Conservation (phyloP, 2,329 filamentous ascomycete genomes). For the Juglanconis juglandina region DNA sequence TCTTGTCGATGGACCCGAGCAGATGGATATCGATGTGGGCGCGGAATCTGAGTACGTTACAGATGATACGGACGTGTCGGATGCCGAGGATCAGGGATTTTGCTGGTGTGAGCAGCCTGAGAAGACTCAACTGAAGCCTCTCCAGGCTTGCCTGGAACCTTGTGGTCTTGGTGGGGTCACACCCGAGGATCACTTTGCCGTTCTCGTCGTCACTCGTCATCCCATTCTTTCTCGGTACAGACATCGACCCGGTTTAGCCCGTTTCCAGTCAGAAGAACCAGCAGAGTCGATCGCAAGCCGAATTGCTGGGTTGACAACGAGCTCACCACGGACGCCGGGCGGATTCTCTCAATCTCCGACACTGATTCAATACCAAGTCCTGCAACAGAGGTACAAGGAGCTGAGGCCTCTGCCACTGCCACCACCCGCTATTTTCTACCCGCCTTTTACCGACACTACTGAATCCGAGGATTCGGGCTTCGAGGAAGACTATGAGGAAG, state of each 20-base stretch:
- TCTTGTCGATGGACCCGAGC: slow-evolving; percentile 38
- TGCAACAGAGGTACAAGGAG: slow-evolving; percentile 38
- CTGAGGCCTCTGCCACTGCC: slow-evolving; percentile 48
- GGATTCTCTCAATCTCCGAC: slow-evolving; percentile 2
- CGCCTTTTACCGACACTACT: slow-evolving; percentile 41
- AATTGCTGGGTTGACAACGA: slow-evolving; percentile 40
- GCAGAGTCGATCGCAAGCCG: slow-evolving; percentile 40
- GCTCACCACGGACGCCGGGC: slow-evolving; percentile 28
- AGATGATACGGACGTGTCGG: slow-evolving; percentile 30
- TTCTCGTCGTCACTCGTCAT: slow-evolving; percentile 51
- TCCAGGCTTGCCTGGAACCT: slow-evolving; percentile 54
- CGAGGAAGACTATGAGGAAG: slow-evolving; percentile 28
- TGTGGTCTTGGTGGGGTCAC: slow-evolving; percentile 57
- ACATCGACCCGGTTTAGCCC: not conserved
- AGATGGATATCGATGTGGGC: slow-evolving; percentile 23
- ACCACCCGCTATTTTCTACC: slow-evolving; percentile 50
- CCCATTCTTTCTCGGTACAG: slow-evolving; percentile 26
- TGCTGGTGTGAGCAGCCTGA: slow-evolving; percentile 44
- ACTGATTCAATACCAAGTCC: slow-evolving; percentile 43
- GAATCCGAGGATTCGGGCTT: slow-evolving; percentile 21
- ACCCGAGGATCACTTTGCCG: slow-evolving; percentile 62
- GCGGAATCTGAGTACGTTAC: slow-evolving; percentile 30
- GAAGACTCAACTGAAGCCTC: slow-evolving; percentile 32
- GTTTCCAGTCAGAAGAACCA: slow-evolving; percentile 24
- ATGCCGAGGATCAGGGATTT: slow-evolving; percentile 43